A percentile compares a stretch with the other conserved stretches of the same genome.
These are phyloP conservation scores for Scheffersomyces parashehatae DNA, from an alignment of 1,139 yeast species.

Conservation along the genomic window DNA sequence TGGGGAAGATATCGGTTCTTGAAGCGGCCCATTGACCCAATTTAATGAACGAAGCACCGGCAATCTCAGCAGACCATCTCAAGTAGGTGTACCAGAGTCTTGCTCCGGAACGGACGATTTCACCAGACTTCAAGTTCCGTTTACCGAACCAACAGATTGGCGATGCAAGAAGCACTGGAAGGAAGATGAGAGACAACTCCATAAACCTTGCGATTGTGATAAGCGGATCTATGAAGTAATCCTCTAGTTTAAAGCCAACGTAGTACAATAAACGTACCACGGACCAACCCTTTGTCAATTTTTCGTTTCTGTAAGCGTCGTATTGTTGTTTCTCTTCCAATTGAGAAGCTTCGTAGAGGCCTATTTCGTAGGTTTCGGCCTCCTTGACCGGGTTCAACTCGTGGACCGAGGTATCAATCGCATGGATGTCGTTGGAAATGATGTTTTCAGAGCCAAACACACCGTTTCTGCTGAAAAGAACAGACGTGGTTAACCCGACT, in stretches of 20 bases:
- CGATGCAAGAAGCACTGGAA: slow-evolving; percentile 64
- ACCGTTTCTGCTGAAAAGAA: too few relatives aligned
- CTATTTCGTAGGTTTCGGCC: slow-evolving; percentile 70
- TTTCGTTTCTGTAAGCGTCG: slow-evolving; percentile 20
- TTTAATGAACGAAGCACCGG: slow-evolving; percentile 94
- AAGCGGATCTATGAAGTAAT: slow-evolving; percentile 66
- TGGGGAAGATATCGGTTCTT: slow-evolving; percentile 91
- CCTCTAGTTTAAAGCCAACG: slow-evolving; percentile 45
- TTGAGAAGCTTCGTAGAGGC: slow-evolving; percentile 63
- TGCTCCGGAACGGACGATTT: slow-evolving; percentile 59
- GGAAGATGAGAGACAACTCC: slow-evolving; percentile 63
- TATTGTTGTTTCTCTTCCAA: slow-evolving; percentile 41
- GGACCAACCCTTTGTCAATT: slow-evolving; percentile 24
- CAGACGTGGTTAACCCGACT: too few relatives aligned
- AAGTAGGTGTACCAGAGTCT: slow-evolving; percentile 69
- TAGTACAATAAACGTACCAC: slow-evolving; percentile 31
- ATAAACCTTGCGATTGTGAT: slow-evolving; percentile 67
- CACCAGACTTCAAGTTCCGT: slow-evolving; percentile 29
- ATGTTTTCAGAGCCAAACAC: too few relatives aligned
- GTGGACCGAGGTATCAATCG: slow-evolving; percentile 37
- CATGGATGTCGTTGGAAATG: slow-evolving; percentile 31
- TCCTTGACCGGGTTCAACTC: slow-evolving; percentile 41
- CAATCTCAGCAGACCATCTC: slow-evolving; percentile 71
- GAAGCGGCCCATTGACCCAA: slow-evolving; percentile 99
- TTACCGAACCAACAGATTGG: slow-evolving; percentile 72